Percentiles rank a stretch among this genome's conserved stretches.
phyloP scores from a whole-genome alignment of 495 filamentous ascomycete species.

The Pseudevernia furfuracea region DNA sequence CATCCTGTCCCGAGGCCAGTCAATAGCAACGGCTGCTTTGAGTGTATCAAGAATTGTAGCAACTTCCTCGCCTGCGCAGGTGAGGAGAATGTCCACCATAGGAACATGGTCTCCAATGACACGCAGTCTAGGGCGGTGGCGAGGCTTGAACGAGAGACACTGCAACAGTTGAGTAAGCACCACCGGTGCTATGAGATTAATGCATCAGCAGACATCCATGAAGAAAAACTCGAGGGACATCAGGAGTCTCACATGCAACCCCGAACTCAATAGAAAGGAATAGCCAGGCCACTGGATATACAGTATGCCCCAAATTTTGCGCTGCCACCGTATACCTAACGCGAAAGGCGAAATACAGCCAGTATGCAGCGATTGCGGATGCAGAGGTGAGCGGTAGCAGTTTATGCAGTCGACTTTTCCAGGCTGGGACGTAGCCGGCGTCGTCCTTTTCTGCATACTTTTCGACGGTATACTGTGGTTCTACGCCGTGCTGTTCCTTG shows the following conservation, averaged over 20 bases:
- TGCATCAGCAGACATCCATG: constrained; percentile 4
- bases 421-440: not conserved
- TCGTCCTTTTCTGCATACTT: not conserved
- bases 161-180: not conserved
- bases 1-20: constrained; percentile 44
- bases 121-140: constrained; percentile 5
- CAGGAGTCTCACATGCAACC: constrained; percentile 19
- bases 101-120: constrained; percentile 23
- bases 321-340: constrained; percentile 8
- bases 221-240: constrained; percentile 12
- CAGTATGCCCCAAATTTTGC: not conserved
- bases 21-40: constrained; percentile 39
- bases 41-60: constrained; percentile 49
- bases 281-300: constrained; percentile 14
- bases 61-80: constrained; percentile 45
- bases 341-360: constrained; percentile 6
- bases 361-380: not conserved
- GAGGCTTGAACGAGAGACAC: constrained; percentile 3
- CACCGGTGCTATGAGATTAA: constrained; percentile 27
- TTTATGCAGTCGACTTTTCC: not conserved
- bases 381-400: not conserved
- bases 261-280: constrained; percentile 6
- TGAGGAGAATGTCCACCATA: constrained; percentile 45
- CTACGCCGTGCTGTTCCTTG: not conserved
- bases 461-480: not conserved